phyloP scores from a whole-genome alignment of 768 basidiomycete species.

The Kwoniella dendrophila region DNA sequence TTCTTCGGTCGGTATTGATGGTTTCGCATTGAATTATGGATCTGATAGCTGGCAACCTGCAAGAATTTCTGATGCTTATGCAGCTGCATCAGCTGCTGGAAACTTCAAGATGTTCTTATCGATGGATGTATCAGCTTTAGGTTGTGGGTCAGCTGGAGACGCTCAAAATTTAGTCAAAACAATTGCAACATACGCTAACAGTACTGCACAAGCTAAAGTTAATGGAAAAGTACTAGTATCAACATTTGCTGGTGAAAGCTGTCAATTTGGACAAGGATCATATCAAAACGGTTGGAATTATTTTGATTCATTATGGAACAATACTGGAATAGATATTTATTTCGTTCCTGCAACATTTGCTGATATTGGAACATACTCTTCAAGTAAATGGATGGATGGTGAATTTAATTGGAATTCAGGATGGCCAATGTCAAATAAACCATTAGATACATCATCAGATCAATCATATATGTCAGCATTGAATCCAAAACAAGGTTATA shows the following conservation, averaged over 20 bases:
- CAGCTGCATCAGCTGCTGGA: conserved; percentile 42
- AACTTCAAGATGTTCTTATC: conserved; percentile 51
- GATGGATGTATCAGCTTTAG: conserved; percentile 51
- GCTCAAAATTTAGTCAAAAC: conserved; percentile 37
- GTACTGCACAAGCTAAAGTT: conserved; percentile 52
- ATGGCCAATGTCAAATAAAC: conserved; percentile 64
- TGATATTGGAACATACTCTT: conserved; percentile 34
- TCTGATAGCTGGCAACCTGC: conserved; percentile 52
- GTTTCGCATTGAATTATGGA: conserved; percentile 58
- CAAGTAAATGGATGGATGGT: conserved; percentile 58
- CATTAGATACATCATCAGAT: conserved; percentile 57
- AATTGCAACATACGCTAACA: conserved; percentile 38
- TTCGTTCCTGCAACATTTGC: conserved; percentile 38
- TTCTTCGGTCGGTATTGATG: conserved; percentile 54
- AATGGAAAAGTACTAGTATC: conserved; percentile 52
- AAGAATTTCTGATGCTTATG: conserved; percentile 51
- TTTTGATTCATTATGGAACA: conserved; percentile 33
- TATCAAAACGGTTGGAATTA: conserved; percentile 47
- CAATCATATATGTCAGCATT: conserved; percentile 39
- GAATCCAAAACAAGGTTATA: conserved; percentile 48
- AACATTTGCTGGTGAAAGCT: conserved; percentile 56
- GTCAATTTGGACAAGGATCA: conserved; percentile 53
- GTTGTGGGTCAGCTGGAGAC: conserved; percentile 38
- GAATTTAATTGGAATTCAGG: conserved; percentile 68
- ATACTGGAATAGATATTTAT: conserved; percentile 14